Evolutionary conservation across 2,329 filamentous ascomycete species (phyloP), one percentile per base, ranked within the genome.

Genomic region (Talaromyces sp.): DNA sequence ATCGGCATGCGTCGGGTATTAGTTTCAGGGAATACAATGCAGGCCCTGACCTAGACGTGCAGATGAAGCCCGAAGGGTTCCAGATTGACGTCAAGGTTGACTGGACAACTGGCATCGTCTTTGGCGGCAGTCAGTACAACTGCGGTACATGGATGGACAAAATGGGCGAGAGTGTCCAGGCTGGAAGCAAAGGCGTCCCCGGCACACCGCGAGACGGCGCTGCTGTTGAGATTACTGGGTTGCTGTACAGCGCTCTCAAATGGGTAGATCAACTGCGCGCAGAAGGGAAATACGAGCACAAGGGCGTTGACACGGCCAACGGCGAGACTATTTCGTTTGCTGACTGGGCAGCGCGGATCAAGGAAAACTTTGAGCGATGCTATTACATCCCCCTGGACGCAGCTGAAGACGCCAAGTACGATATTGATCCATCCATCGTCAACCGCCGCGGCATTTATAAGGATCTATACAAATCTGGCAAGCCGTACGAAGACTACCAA

Each of bases 101-200:
- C 73, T 98, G 93, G 93, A 80, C 84, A 33, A 95, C 87, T 5
- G 96, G 95, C 25, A 85, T 99, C 65, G 88, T 99, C 62, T 96
- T 96, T 70, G 95, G 96, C 60, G 95, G 96, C 36, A 98, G 91
- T 71, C 93, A 97, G 72, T 84, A 80, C 77, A 99, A 99, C 76
- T 99, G 96, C 69, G 95, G 95, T 58, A 99, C 95, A 1, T 99
- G 95, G 95, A 97, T 97, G 92, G 95, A 99, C 82, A 99, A 99
- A 84, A 99, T 99, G 95, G 95, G 95, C n/a, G 95, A 99, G 75
- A 96, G 92, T 65, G 87, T 90, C 65, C 90, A 88, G 64, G 95
- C 96, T 17, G 89, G 90, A 62, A 96, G 88, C 71, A 98, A 97
- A 79, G 96, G 95, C 56, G 82, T 96, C 22, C 96, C 95, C 0